Conservation (phyloP, 495 filamentous ascomycete species). For the Annulohypoxylon nitens region DNA sequence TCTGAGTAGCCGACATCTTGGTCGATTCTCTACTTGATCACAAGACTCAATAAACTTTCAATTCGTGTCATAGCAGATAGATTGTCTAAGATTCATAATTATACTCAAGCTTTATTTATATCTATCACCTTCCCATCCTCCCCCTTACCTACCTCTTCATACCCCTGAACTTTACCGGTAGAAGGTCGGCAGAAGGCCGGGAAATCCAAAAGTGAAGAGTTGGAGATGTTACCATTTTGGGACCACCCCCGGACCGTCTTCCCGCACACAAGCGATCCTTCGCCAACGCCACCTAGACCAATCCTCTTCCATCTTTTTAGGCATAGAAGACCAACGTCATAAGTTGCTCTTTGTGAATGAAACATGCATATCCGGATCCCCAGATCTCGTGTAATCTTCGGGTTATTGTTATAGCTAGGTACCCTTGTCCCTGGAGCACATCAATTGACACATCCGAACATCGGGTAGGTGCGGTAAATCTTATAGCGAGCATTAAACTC, state of each 20-base stretch:
- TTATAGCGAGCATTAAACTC: not conserved
- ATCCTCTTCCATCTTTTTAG: not conserved
- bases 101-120: conserved; percentile 10
- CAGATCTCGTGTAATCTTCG: not conserved
- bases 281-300: not conserved
- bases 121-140: not conserved
- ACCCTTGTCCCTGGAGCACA: not conserved
- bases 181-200: conserved; percentile 33
- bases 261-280: conserved; percentile 14
- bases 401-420: not conserved
- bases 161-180: conserved; percentile 13
- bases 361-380: not conserved
- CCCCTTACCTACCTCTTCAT: not conserved
- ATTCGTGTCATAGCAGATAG: not conserved
- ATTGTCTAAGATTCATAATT: not conserved
- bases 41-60: not conserved
- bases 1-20: conserved; percentile 42
- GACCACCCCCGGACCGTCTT: conserved; percentile 9
- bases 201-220: conserved; percentile 11
- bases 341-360: not conserved
- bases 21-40: not conserved
- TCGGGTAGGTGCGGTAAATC: not conserved
- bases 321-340: not conserved
- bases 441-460: not conserved
- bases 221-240: conserved; percentile 15